These are phyloP conservation scores for Sugiyamaella boreocaroliniensis DNA, from an alignment of 805 yeast genomes.

Conservation along the genomic window DNA sequence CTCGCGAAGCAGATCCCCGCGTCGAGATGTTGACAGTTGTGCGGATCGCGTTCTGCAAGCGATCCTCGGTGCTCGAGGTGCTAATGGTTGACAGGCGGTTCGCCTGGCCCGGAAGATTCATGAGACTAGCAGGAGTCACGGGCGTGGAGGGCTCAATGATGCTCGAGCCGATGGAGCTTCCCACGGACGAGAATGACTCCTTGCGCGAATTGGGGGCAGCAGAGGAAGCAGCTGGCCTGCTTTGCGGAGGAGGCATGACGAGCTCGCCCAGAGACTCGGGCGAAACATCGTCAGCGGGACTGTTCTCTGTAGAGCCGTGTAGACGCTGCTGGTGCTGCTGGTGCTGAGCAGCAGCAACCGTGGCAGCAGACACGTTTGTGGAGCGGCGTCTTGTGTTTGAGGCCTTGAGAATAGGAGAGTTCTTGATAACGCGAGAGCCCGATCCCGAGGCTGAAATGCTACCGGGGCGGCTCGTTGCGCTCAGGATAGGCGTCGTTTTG, in stretches of 20 bases:
- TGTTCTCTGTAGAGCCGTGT: background rate
- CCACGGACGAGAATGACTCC: constrained; percentile 9
- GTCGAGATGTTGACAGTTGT: constrained; percentile 16
- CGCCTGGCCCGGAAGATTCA: constrained; percentile 27
- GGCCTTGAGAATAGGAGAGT: constrained; percentile 5
- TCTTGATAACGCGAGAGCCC: constrained; percentile 1
- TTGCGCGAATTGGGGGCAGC: background rate
- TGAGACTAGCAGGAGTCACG: constrained; percentile 30
- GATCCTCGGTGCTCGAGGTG: constrained; percentile 12
- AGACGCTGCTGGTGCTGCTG: background rate
- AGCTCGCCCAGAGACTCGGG: constrained; percentile 14
- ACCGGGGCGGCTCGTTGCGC: background rate
- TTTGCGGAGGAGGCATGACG: constrained; percentile 18
- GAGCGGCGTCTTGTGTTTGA: background rate
- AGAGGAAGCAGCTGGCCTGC: background rate
- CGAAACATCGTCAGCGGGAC: constrained; percentile 12
- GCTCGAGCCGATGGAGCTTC: background rate
- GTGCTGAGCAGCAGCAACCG: constrained; percentile 3
- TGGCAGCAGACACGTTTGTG: background rate
- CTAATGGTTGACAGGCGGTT: background rate
- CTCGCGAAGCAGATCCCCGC: constrained; percentile 2
- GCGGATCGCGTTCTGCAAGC: constrained; percentile 17
- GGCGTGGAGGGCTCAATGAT: constrained; percentile 19
- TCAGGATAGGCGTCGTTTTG: constrained; percentile 1
- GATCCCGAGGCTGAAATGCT: background rate